phyloP scores from a whole-genome alignment of 768 basidiomycete species.

The Boletus rufocinnamomeus region DNA sequence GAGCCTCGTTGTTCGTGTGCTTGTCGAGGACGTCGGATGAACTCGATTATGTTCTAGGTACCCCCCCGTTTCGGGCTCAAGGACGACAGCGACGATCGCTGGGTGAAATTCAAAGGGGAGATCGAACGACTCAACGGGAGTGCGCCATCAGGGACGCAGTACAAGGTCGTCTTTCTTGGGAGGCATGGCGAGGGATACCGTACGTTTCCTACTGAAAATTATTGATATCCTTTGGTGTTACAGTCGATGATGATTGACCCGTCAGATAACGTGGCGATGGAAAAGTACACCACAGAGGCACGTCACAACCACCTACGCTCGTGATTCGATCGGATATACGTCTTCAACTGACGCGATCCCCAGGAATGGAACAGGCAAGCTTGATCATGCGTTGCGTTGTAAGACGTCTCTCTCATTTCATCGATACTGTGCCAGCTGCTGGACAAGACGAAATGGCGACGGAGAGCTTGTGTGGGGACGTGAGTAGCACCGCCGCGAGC shows the following conservation, averaged over 20 bases:
- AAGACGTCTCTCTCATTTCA: not conserved
- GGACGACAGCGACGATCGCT: constrained; percentile 51
- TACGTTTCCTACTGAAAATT: constrained; percentile 35
- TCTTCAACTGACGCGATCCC: not conserved
- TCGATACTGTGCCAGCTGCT: constrained; percentile 46
- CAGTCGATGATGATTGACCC: constrained; percentile 44
- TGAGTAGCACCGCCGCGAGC: constrained; percentile 37
- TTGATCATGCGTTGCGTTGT: not conserved
- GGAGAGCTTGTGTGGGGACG: constrained; percentile 74
- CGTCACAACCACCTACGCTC: constrained; percentile 1
- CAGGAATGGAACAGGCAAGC: constrained; percentile 63
- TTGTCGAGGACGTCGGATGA: not conserved
- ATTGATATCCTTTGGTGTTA: constrained; percentile 23
- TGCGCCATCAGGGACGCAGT: constrained; percentile 41
- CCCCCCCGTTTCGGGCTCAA: constrained; percentile 60
- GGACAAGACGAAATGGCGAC: constrained; percentile 62
- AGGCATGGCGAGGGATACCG: constrained; percentile 77
- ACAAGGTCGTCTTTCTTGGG: constrained; percentile 66
- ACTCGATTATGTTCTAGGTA: constrained; percentile 39
- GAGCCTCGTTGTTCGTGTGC: constrained; percentile 2
- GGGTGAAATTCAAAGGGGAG: constrained; percentile 45
- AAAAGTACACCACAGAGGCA: constrained; percentile 58
- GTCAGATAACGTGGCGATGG: constrained; percentile 69
- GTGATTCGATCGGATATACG: not conserved
- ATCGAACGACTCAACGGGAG: constrained; percentile 48